Evolutionary conservation across 164 flowering plant species (phyloP).

Genomic region (Berberis vulgaris): DNA sequence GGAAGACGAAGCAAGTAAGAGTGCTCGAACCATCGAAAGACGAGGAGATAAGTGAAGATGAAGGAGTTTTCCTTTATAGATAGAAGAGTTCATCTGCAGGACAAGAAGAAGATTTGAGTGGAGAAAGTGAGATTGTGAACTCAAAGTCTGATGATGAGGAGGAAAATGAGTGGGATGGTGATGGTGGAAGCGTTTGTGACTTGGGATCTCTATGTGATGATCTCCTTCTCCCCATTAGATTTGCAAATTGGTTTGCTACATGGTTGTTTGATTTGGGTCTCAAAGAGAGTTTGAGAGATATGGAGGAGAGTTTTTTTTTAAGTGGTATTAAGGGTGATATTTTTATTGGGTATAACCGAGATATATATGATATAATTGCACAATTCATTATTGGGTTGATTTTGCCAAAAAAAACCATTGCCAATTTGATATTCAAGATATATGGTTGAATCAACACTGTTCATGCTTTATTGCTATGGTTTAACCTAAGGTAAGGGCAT

Average conservation of each 20-base stretch:
- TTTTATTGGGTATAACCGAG: too few relatives aligned
- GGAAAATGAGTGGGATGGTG: constrained; percentile 61
- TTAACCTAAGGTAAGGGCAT: too few relatives aligned
- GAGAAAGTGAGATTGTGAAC: constrained; percentile 67
- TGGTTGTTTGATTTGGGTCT: neutral
- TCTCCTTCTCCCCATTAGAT: neutral
- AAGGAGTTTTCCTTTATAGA: constrained; percentile 7
- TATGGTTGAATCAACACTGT: too few relatives aligned
- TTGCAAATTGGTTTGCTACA: neutral
- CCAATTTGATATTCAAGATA: too few relatives aligned
- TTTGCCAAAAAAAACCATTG: too few relatives aligned
- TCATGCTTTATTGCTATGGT: too few relatives aligned
- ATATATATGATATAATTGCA: too few relatives aligned
- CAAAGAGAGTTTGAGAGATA: neutral
- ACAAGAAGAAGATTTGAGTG: constrained; percentile 40
- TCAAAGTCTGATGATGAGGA: constrained; percentile 85
- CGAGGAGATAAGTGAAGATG: constrained; percentile 6
- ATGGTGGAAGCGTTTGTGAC: constrained; percentile 42
- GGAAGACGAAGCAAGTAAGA: neutral
- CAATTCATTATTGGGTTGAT: too few relatives aligned
- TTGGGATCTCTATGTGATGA: constrained; percentile 3
- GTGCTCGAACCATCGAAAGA: constrained; percentile 3
- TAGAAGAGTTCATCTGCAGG: constrained; percentile 7
- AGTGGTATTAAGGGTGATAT: neutral
- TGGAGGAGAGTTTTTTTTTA: neutral